These are phyloP conservation scores for Bryopsis sp. DNA, from an alignment of 139 green algal species.

Conservation along the genomic window DNA sequence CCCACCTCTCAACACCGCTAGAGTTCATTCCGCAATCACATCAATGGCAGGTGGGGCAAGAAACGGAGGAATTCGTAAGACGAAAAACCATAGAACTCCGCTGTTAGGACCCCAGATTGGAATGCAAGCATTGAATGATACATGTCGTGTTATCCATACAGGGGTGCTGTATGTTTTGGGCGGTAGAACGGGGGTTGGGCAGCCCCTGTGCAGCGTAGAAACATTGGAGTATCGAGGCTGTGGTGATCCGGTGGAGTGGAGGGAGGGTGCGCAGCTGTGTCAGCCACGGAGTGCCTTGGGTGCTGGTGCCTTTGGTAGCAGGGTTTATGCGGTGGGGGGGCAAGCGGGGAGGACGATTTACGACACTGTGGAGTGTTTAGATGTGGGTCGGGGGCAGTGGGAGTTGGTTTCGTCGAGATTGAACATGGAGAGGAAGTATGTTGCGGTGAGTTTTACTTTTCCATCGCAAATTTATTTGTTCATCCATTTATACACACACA, in stretches of 20 bases:
- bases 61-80: too few relatives aligned
- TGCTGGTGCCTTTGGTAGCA: slow-evolving; percentile 26
- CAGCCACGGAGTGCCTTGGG: slow-evolving; percentile 33
- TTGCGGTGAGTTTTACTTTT: slow-evolving; percentile 24
- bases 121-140: too few relatives aligned
- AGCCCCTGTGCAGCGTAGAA: slow-evolving; percentile 28
- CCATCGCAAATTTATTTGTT: too few relatives aligned
- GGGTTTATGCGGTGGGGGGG: slow-evolving; percentile 51
- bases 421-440: slow-evolving; percentile 45
- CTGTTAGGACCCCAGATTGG: too few relatives aligned
- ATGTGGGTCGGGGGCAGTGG: slow-evolving; percentile 31
- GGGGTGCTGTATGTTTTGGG: slow-evolving; percentile 30
- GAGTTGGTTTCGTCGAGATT: slow-evolving; percentile 26
- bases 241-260: slow-evolving; percentile 23
- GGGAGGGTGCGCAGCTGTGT: slow-evolving; percentile 26
- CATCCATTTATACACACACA: too few relatives aligned
- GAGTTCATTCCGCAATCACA: slow-evolving; percentile 32
- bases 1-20: slow-evolving; percentile 18
- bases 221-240: slow-evolving; percentile 22
- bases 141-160: not conserved
- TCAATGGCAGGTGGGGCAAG: slow-evolving; percentile 17
- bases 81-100: too few relatives aligned
- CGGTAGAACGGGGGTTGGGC: slow-evolving; percentile 21
- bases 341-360: slow-evolving; percentile 36
- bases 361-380: slow-evolving; percentile 31